Evolutionary conservation across 768 basidiomycete species (phyloP), one percentile per base, ranked within the genome.

Genomic region (Leccinum uliginosum): DNA sequence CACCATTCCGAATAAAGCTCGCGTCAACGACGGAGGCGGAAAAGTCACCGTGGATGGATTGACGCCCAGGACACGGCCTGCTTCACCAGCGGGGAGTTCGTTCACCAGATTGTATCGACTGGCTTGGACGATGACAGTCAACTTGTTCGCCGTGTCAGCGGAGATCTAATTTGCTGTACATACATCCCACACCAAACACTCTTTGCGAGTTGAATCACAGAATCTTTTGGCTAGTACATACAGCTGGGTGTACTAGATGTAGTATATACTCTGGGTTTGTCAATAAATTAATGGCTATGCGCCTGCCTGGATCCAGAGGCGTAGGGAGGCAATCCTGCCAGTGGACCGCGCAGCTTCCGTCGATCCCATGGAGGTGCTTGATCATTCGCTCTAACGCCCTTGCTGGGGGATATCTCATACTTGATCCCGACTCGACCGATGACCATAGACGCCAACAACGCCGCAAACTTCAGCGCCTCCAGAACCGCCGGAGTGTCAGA

Each of bases 381-480:
- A 68, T 71, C 27, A 76, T 75, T 23, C 62, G 27, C 40, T 43
- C n/a, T 19, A 51, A 2, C 50, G 9, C n/a, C 75, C 76, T 4
- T 50, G 40, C 11, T 43, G 19, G 43, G 35, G 15, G n/a, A 66
- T 59, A 64, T 35, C 21, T 50, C 56, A 65, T 61, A 73, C 15
- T 62, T 64, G 3, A 66, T 59, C 1, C 65, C 70, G 26, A 78
- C 43, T 11, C 65, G 67, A 24, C 76, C 71, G 4, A 82, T 54
- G 4, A 83, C 57, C 12, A 71, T 74, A 1, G 75, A 79, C 4
- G 74, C 74, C 27, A 86, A 71, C 2, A 83, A 58, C 0, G 73
- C 83, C 3, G 77, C 79, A 1, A 81, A 79, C 50, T 79, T 74
- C 1, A 81, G 78, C 6, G 80, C 83, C 76, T 83, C 83, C 4